Conservation (phyloP, 78 protist genomes). For the Pigoraptor vietnamica region DNA sequence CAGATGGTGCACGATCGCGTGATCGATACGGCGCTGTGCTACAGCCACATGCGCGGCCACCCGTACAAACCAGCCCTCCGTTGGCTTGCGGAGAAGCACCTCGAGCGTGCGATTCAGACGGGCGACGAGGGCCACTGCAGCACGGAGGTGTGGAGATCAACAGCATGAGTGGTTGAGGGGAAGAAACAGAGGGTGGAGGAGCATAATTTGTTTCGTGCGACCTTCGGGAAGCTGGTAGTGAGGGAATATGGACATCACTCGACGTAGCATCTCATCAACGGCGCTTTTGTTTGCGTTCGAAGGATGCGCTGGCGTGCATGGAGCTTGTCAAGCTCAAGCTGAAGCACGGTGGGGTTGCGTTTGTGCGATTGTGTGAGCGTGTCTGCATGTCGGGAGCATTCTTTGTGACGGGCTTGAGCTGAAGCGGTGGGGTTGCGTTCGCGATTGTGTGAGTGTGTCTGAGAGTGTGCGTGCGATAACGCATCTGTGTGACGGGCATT, state of each 20-base stretch:
- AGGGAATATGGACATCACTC: too few species aligned
- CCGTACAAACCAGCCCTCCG: background rate
- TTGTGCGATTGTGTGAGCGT: background rate
- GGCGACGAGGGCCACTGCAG: background rate
- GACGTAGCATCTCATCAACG: too few species aligned
- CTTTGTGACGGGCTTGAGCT: background rate
- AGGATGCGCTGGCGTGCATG: background rate
- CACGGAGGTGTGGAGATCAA: background rate
- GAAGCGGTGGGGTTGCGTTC: too few species aligned
- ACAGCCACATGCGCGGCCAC: background rate
- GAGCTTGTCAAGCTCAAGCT: background rate
- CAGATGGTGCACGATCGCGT: background rate
- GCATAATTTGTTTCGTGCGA: background rate
- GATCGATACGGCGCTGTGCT: background rate
- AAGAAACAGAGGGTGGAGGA: background rate
- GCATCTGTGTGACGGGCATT: background rate
- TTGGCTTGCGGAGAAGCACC: background rate
- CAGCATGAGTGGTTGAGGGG: background rate
- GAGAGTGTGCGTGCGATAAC: too few species aligned
- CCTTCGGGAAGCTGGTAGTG: background rate
- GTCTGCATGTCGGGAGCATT: background rate
- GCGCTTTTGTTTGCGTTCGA: background rate
- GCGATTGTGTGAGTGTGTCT: background rate
- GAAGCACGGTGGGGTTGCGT: background rate
- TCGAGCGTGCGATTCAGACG: background rate